phyloP scores from a whole-genome alignment of 495 filamentous ascomycete genomes.

The Staphylotrichum tortipilum region DNA sequence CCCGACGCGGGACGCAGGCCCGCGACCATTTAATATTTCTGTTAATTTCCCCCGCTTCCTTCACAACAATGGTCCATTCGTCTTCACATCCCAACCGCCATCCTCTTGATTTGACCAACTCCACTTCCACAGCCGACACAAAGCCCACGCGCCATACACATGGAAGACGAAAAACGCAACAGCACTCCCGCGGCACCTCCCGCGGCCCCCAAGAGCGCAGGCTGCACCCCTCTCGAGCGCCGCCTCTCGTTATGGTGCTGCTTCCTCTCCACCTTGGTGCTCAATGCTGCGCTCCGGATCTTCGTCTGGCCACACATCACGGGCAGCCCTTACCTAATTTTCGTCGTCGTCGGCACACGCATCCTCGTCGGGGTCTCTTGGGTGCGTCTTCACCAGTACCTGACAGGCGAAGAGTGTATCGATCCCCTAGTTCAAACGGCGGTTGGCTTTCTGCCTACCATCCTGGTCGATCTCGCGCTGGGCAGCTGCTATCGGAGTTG shows the following conservation, averaged over 20 bases:
- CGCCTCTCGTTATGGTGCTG: neutral
- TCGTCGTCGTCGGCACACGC: neutral
- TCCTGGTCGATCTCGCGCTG: neutral
- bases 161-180: neutral
- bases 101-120: neutral
- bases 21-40: too few relatives aligned
- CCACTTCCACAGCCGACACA: neutral
- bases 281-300: neutral
- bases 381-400: neutral
- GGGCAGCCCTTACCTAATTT: neutral
- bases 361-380: neutral
- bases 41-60: too few relatives aligned
- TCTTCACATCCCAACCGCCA: too few relatives aligned
- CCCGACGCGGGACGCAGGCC: too few relatives aligned
- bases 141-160: neutral
- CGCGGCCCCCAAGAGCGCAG: neutral
- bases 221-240: conserved; percentile 3
- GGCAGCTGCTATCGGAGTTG: neutral
- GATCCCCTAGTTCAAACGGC: neutral
- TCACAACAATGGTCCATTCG: too few relatives aligned
- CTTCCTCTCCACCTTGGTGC: neutral
- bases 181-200: neutral
- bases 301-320: neutral
- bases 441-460: neutral
- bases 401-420: neutral